Percentiles rank a stretch among this genome's conserved stretches.
These are phyloP conservation scores for Senna siamea DNA, from an alignment of 306 rosid genomes.

Conservation along the genomic window DNA sequence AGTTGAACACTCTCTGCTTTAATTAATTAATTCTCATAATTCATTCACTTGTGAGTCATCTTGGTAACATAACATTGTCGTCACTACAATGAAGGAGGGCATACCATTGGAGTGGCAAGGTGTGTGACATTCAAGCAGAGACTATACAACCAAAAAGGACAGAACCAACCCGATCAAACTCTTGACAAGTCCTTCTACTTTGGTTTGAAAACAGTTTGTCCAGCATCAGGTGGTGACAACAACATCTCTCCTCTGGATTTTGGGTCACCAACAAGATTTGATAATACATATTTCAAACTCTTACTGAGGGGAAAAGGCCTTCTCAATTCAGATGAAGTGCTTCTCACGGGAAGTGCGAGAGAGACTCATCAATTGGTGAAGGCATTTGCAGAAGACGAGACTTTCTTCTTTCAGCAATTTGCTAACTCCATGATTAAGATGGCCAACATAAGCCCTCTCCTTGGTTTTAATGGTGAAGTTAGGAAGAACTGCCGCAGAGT, in stretches of 20 bases:
- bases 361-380: slow-evolving; percentile 56
- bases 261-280: slow-evolving; percentile 73
- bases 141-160: slow-evolving; percentile 84
- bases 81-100: slow-evolving; percentile 84
- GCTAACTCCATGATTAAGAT: slow-evolving; percentile 78
- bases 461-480: slow-evolving; percentile 69
- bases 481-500: slow-evolving; percentile 68
- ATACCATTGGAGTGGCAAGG: slow-evolving; percentile 82
- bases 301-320: slow-evolving; percentile 72
- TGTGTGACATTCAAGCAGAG: slow-evolving; percentile 82
- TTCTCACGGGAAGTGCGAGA: slow-evolving; percentile 55
- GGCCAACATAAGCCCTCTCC: slow-evolving; percentile 75
- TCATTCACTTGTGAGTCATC: too few relatives aligned
- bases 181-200: slow-evolving; percentile 66
- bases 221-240: slow-evolving; percentile 73
- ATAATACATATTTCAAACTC: slow-evolving; percentile 72
- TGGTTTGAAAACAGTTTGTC: slow-evolving; percentile 72
- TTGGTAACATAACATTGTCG: too few relatives aligned
- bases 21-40: too few relatives aligned
- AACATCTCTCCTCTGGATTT: slow-evolving; percentile 72
- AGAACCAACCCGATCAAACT: slow-evolving; percentile 70
- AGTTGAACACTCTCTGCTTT: too few relatives aligned
- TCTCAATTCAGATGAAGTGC: slow-evolving; percentile 78
- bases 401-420: slow-evolving; percentile 72
- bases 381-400: slow-evolving; percentile 62